phyloP scores from a whole-genome alignment of 2,329 filamentous ascomycete species.

The Polytolypa hystricis region DNA sequence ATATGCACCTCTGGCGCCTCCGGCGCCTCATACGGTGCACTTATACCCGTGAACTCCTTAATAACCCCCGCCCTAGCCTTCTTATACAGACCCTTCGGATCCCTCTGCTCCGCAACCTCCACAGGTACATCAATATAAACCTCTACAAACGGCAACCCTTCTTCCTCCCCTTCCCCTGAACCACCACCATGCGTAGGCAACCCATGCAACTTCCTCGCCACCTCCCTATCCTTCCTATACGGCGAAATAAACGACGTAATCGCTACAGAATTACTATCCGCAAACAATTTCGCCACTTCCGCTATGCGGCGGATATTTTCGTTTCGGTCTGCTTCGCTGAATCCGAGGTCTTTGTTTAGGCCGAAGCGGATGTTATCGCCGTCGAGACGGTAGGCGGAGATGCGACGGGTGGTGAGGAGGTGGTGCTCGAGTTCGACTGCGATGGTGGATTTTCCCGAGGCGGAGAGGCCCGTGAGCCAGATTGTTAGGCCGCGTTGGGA shows the following conservation, averaged over 20 bases:
- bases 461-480: constrained; percentile 95
- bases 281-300: constrained; percentile 94
- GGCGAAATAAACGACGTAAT: constrained; percentile 96
- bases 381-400: constrained; percentile 84
- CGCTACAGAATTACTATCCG: constrained; percentile 75
- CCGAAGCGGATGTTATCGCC: constrained; percentile 98
- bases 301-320: constrained; percentile 97
- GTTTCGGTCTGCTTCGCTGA: constrained; percentile 82
- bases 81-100: constrained; percentile 97
- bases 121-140: constrained; percentile 87
- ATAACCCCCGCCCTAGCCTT: constrained; percentile 89
- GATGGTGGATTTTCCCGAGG: constrained; percentile 93
- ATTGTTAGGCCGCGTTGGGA: constrained; percentile 86
- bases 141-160: constrained; percentile 76
- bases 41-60: constrained; percentile 94
- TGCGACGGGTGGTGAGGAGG: constrained; percentile 60
- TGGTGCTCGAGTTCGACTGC: constrained; percentile 95
- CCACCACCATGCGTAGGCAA: constrained; percentile 46
- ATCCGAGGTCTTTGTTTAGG: constrained; percentile 94
- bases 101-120: constrained; percentile 83
- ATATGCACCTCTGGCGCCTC: constrained; percentile 78
- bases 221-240: constrained; percentile 74
- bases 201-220: constrained; percentile 70
- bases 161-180: constrained; percentile 47
- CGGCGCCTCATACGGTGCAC: constrained; percentile 88